A percentile compares a stretch with the other conserved stretches of the same genome.
Evolutionary conservation across 495 filamentous ascomycete species (phyloP).

Genomic region (Sabuloglossum arenarium): DNA sequence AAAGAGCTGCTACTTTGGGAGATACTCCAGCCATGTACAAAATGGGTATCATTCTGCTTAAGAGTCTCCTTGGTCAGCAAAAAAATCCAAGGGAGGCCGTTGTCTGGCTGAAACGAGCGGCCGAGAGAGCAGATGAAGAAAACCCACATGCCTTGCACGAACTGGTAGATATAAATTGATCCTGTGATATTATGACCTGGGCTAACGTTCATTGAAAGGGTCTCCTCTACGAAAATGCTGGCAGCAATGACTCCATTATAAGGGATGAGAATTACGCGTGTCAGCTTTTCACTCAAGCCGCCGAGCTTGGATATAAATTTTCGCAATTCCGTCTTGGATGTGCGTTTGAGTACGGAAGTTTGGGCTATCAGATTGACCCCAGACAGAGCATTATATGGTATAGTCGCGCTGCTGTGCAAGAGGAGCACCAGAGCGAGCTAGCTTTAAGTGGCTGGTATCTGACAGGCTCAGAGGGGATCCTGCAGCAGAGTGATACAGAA

Average conservation of each 20-base stretch:
- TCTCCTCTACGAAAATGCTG: slow-evolving; percentile 50
- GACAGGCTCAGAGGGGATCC: slow-evolving; percentile 69
- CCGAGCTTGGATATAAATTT: slow-evolving; percentile 80
- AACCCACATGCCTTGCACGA: slow-evolving; percentile 95
- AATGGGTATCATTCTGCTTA: slow-evolving; percentile 85
- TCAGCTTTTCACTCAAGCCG: slow-evolving; percentile 68
- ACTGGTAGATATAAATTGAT: slow-evolving; percentile 21
- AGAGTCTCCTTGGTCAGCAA: slow-evolving; percentile 83
- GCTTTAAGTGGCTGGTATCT: slow-evolving; percentile 93
- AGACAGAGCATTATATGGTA: slow-evolving; percentile 82
- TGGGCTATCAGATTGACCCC: slow-evolving; percentile 66
- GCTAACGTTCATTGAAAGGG: slow-evolving; percentile 18
- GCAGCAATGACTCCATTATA: slow-evolving; percentile 43
- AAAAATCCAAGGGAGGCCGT: slow-evolving; percentile 68
- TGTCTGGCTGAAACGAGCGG: slow-evolving; percentile 79
- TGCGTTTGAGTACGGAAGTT: slow-evolving; percentile 72
- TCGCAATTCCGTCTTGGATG: slow-evolving; percentile 78
- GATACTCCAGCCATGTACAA: slow-evolving; percentile 96
- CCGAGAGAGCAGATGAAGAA: slow-evolving; percentile 66
- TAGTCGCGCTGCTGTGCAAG: slow-evolving; percentile 73
- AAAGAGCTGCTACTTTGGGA: slow-evolving; percentile 71
- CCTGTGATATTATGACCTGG: neutral
- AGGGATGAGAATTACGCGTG: slow-evolving; percentile 63
- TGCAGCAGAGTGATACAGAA: slow-evolving; percentile 85
- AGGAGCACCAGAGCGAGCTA: slow-evolving; percentile 84